These are phyloP conservation scores for Leccinellum rugosiceps DNA, from an alignment of 768 basidiomycete species.

Conservation along the genomic window DNA sequence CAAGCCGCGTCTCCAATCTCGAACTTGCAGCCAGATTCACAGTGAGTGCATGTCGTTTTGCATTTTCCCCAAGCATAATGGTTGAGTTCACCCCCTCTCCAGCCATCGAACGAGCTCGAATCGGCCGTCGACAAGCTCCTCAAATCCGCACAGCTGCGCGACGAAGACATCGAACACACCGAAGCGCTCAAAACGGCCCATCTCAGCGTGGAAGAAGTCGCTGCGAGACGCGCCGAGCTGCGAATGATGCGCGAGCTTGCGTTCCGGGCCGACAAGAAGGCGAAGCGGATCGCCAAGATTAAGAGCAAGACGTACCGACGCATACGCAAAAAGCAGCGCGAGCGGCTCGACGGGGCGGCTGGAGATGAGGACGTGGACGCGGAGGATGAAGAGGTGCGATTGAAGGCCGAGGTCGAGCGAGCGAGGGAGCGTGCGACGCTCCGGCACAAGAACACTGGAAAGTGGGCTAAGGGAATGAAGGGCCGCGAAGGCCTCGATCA, in stretches of 20 bases:
- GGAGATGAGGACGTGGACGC: conserved; percentile 21
- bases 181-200: conserved; percentile 86
- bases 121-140: conserved; percentile 79
- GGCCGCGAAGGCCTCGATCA: conserved; percentile 64
- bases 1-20: conserved; percentile 60
- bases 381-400: conserved; percentile 45
- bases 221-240: conserved; percentile 74
- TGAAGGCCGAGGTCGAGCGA: conserved; percentile 74
- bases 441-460: conserved; percentile 82
- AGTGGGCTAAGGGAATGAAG: conserved; percentile 80
- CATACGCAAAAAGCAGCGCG: conserved; percentile 75
- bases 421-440: conserved; percentile 90
- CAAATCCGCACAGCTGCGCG: conserved; percentile 75
- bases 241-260: conserved; percentile 88
- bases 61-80: background rate
- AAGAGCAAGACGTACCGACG: conserved; percentile 93
- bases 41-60: conserved; percentile 36
- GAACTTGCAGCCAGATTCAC: conserved; percentile 84
- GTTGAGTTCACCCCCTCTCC: background rate
- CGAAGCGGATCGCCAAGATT: conserved; percentile 88
- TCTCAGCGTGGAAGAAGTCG: conserved; percentile 82
- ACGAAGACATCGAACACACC: conserved; percentile 71
- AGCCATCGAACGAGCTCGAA: conserved; percentile 87
- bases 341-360: conserved; percentile 51
- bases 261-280: conserved; percentile 90